A percentile compares a stretch with the other conserved stretches of the same genome.
These are phyloP conservation scores for Zizania latifolia DNA, from an alignment of 176 grass and related monocot genomes.

Conservation along the genomic window DNA sequence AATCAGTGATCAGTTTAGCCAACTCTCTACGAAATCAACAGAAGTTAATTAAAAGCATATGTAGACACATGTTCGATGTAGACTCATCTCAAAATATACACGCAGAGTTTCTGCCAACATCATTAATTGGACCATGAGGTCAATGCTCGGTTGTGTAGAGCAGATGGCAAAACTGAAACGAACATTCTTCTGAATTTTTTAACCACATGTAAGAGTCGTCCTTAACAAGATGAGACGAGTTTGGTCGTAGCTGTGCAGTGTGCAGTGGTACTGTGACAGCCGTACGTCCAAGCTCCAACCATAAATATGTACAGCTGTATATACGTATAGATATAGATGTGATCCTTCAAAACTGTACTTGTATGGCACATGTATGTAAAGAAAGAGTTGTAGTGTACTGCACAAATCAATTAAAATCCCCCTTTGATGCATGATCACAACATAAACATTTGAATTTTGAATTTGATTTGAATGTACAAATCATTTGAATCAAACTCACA, in stretches of 20 bases:
- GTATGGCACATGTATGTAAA: conserved; percentile 13
- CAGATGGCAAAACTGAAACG: neutral
- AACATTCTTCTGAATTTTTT: neutral
- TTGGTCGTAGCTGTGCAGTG: conserved; percentile 26
- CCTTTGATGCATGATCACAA: neutral
- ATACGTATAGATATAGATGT: neutral
- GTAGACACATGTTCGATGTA: neutral
- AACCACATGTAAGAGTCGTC: neutral
- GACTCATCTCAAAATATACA: neutral
- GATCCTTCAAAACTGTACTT: neutral
- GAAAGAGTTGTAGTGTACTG: neutral
- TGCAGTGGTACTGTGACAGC: neutral
- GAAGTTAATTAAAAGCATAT: neutral
- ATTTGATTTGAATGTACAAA: no score
- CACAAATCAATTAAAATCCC: neutral
- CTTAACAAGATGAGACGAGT: neutral
- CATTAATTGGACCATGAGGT: neutral
- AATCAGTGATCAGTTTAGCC: neutral
- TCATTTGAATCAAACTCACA: neutral
- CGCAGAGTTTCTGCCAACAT: neutral
- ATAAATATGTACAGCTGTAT: neutral
- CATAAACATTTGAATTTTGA: neutral
- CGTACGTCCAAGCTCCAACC: neutral
- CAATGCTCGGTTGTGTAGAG: neutral
- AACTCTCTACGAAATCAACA: neutral